These are phyloP conservation scores for Drechslerella dactyloides DNA, from an alignment of 2,329 filamentous ascomycete genomes.

Conservation along the genomic window DNA sequence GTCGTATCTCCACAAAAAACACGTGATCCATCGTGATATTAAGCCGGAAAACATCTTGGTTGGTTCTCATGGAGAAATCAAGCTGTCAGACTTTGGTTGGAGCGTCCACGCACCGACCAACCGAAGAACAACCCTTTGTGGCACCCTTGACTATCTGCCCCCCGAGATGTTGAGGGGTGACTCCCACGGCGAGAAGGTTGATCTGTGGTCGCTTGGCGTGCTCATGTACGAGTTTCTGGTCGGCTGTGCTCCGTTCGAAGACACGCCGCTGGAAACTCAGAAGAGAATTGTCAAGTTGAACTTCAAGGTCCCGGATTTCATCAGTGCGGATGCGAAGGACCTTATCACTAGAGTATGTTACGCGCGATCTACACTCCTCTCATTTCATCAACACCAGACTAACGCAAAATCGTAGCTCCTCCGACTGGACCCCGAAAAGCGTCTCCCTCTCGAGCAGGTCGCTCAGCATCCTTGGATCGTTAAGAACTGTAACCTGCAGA, in stretches of 20 bases:
- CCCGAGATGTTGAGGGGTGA: conserved; percentile 97
- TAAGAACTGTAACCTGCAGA: conserved; percentile 73
- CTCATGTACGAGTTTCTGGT: conserved; percentile 95
- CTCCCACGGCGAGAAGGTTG: conserved; percentile 93
- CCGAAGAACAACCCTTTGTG: conserved; percentile 91
- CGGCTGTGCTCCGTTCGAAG: conserved; percentile 95
- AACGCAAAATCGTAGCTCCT: conserved; percentile 68
- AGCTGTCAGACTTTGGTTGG: conserved; percentile 98
- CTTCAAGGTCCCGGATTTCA: conserved; percentile 88
- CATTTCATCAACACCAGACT: conserved; percentile 28
- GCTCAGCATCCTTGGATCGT: conserved; percentile 93
- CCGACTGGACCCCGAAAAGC: conserved; percentile 90
- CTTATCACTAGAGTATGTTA: conserved; percentile 81
- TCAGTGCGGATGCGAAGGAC: conserved; percentile 87
- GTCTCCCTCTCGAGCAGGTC: conserved; percentile 86
- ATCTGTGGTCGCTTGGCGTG: conserved; percentile 94
- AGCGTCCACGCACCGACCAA: conserved; percentile 97
- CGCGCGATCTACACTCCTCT: conserved; percentile 13
- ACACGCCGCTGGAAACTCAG: conserved; percentile 92
- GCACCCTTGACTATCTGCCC: conserved; percentile 94
- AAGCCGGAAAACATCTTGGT: conserved; percentile 98
- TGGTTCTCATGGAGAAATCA: conserved; percentile 96
- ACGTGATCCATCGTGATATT: conserved; percentile 96
- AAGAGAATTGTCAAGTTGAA: conserved; percentile 85
- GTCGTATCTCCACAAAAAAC: conserved; percentile 91